Base-by-base conservation (phyloP, 768 basidiomycete genomes). In the Candolleomyces efflorescens region DNA sequence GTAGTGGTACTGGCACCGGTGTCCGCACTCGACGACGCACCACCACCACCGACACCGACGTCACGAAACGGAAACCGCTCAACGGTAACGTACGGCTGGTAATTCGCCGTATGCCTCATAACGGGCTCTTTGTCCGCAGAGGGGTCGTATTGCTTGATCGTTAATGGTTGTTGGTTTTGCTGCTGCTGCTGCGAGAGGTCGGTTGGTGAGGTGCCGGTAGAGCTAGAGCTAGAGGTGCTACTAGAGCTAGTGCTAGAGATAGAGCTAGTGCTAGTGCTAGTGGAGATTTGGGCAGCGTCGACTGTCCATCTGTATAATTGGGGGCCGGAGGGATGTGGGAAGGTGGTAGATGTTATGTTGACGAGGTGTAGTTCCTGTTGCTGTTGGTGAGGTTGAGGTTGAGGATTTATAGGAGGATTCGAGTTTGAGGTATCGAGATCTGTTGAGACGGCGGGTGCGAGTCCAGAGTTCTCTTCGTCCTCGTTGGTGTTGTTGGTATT, bases 91-190 rank as follows among this genome's bases (percentile, higher is more conserved):
- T 64, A 53, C 6, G 62, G 62, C n/a, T 60, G 63, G 36, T 7
- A 11, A 32, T 55, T 60, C 3, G 61, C 59, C 10, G 61, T 49
- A 4, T 64, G 48, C 32, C 63, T 54, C 23, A 52, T 64, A 32
- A 56, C 53, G n/a, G 60, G 59, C 15, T 59, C 46, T 4, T 58
- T 24, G 12, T 58, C 45, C 4, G 48, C 22, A 41, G 58, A 48
- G 36, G 62, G 61, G 22, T 60, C 44, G 58, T 67, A 64, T 10
- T 54, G 47, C 38, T 45, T 56, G 55, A 61, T 64, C 26, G 55
- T 56, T 37, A 62, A 23, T 3, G 59, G 50, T 22, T 45, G 38
- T n/a, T 41, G 20, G 5, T n/a, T n/a, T 5, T 32, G 32, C 32
- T 5, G 11, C 2, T 5, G 32, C 11, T 5, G 32, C 11, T 5